A percentile compares a stretch with the other conserved stretches of the same genome.
These are phyloP conservation scores for Zarea fungicola DNA, from an alignment of 2,329 filamentous ascomycete genomes.

Conservation along the genomic window DNA sequence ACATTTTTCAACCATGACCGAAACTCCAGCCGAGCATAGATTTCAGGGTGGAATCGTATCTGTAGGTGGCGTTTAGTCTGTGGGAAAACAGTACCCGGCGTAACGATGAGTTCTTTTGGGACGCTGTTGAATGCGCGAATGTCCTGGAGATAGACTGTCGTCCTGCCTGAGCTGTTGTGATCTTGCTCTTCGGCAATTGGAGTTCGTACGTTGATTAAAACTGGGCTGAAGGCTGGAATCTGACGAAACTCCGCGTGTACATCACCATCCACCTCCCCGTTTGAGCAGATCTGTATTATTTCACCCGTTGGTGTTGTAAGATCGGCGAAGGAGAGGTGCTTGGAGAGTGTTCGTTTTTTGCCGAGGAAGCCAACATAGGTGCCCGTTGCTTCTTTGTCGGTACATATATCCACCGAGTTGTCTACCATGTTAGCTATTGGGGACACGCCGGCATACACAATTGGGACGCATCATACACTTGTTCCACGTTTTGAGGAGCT, in stretches of 20 bases:
- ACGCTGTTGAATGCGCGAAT: slow-evolving; percentile 31
- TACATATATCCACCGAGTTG: slow-evolving; percentile 15
- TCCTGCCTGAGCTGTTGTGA: slow-evolving; percentile 29
- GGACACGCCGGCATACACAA: too few relatives aligned
- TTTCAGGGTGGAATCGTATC: slow-evolving; percentile 64
- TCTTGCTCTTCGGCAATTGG: slow-evolving; percentile 16
- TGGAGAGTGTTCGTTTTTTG: slow-evolving; percentile 60
- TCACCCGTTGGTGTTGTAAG: slow-evolving; percentile 34
- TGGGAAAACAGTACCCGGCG: slow-evolving; percentile 66
- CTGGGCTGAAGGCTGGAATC: slow-evolving; percentile 47
- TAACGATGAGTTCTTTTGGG: slow-evolving; percentile 66
- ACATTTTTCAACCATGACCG: slow-evolving; percentile 56
- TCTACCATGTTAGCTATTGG: too few relatives aligned
- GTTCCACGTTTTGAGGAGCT: slow-evolving; percentile 25
- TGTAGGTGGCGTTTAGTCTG: slow-evolving; percentile 76
- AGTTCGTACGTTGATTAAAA: slow-evolving; percentile 41
- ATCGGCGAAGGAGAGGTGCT: slow-evolving; percentile 66
- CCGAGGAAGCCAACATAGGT: slow-evolving; percentile 65
- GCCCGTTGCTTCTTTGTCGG: slow-evolving; percentile 16
- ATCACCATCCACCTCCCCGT: slow-evolving; percentile 29
- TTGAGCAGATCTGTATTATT: slow-evolving; percentile 41
- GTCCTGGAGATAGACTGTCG: slow-evolving; percentile 61
- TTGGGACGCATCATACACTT: slow-evolving; percentile 23
- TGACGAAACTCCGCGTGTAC: slow-evolving; percentile 39
- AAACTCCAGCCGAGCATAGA: slow-evolving; percentile 65